Conservation (phyloP, 1,284 basidiomycete species). For the Ceratobasidium sp. region DNA sequence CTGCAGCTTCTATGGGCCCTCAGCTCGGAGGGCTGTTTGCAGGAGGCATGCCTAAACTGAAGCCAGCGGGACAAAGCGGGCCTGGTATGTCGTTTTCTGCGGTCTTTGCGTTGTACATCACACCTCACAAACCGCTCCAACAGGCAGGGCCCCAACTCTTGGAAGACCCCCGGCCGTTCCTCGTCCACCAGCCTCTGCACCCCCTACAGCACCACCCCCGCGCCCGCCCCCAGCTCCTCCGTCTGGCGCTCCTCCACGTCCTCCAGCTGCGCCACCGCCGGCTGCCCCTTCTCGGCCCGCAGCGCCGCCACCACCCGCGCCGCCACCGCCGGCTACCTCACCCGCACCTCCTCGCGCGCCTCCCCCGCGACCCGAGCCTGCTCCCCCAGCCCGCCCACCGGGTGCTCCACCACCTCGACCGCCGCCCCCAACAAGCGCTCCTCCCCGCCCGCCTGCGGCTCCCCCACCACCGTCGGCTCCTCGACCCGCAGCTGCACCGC, state of each 20-base stretch:
- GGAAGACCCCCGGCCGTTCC: slow-evolving; percentile 76
- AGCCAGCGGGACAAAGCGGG: slow-evolving; percentile 72
- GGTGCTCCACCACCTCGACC: slow-evolving; percentile 66
- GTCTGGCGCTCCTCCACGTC: slow-evolving; percentile 45
- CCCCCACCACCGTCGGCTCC: slow-evolving; percentile 50
- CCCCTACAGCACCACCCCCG: slow-evolving; percentile 39
- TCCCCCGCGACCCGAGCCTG: slow-evolving; percentile 63
- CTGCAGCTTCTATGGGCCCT: slow-evolving; percentile 66
- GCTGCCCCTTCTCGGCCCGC: slow-evolving; percentile 54
- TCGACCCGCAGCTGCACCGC: slow-evolving; percentile 43
- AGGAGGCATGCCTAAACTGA: slow-evolving; percentile 90
- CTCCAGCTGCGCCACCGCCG: slow-evolving; percentile 51
- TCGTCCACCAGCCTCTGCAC: slow-evolving; percentile 57
- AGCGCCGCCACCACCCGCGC: slow-evolving; percentile 54
- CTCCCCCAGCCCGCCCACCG: slow-evolving; percentile 72
- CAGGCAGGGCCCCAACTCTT: slow-evolving; percentile 71
- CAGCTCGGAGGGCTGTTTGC: slow-evolving; percentile 89
- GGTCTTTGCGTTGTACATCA: slow-evolving; percentile 32
- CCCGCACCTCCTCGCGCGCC: slow-evolving; percentile 51
- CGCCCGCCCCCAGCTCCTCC: slow-evolving; percentile 46
- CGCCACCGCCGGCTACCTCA: slow-evolving; percentile 51
- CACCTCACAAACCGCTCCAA: slow-evolving; percentile 43
- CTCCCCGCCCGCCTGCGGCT: slow-evolving; percentile 48
- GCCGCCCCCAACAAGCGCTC: slow-evolving; percentile 49
- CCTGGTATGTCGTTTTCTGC: slow-evolving; percentile 60